Percentiles rank a stretch among this genome's conserved stretches.
These are phyloP conservation scores for Aspergillus ochraceoroseus DNA, from an alignment of 2,329 filamentous ascomycete species.

Conservation along the genomic window DNA sequence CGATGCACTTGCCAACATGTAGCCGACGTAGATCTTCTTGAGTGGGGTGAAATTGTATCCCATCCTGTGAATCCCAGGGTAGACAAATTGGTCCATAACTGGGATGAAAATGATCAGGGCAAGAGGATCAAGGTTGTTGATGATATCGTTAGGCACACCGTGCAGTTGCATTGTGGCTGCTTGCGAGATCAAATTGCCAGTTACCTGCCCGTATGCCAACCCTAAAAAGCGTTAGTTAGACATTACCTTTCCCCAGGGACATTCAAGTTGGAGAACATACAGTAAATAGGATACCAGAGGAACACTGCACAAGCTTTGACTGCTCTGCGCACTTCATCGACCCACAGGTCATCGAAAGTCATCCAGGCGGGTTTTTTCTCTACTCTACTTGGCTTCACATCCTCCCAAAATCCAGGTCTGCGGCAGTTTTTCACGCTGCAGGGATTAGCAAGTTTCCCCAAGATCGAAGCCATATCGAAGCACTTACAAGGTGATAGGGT, in stretches of 20 bases:
- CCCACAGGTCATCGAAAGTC: conserved; percentile 76
- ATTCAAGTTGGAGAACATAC: conserved; percentile 22
- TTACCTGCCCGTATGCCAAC: conserved; percentile 52
- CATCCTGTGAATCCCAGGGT: conserved; percentile 46
- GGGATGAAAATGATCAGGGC: conserved; percentile 53
- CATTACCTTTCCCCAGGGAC: conserved; percentile 2
- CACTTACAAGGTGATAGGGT: conserved; percentile 47
- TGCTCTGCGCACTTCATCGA: conserved; percentile 68
- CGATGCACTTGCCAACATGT: conserved; percentile 45
- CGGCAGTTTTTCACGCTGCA: conserved; percentile 21
- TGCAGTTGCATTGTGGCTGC: conserved; percentile 51
- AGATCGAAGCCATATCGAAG: background rate
- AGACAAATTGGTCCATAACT: conserved; percentile 50
- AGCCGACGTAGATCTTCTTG: conserved; percentile 50
- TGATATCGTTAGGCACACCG: conserved; percentile 52
- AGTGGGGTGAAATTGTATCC: conserved; percentile 51
- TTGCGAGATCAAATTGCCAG: conserved; percentile 52
- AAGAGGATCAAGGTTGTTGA: conserved; percentile 52
- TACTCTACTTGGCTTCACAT: conserved; percentile 23
- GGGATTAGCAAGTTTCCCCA: conserved; percentile 6
- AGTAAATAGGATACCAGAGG: conserved; percentile 50
- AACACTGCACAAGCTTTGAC: conserved; percentile 65
- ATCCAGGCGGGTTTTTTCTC: conserved; percentile 44
- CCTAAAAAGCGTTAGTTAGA: conserved; percentile 23
- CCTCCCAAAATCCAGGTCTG: conserved; percentile 22